These are phyloP conservation scores for Knufia fluminis DNA, from an alignment of 2,329 filamentous ascomycete species.

Conservation along the genomic window DNA sequence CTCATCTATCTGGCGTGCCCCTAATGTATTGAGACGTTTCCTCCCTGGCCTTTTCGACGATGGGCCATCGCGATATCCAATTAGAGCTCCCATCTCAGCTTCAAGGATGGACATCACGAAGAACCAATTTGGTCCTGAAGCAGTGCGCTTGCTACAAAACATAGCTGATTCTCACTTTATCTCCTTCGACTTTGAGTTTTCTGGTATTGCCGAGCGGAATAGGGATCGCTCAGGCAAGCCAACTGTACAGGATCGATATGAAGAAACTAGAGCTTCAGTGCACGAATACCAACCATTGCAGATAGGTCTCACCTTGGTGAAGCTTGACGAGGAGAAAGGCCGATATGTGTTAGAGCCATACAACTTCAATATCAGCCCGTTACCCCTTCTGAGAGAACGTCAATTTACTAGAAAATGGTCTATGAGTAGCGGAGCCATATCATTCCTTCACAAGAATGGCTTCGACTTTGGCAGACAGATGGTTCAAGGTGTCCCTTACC, in stretches of 20 bases:
- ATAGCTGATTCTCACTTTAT: conserved; percentile 54
- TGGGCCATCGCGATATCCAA: background rate
- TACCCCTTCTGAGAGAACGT: conserved; percentile 40
- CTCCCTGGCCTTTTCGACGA: conserved; percentile 1
- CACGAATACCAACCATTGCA: conserved; percentile 57
- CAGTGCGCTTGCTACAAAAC: conserved; percentile 43
- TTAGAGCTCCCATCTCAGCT: background rate
- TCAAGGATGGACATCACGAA: conserved; percentile 21
- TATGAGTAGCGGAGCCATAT: conserved; percentile 48
- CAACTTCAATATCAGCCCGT: conserved; percentile 54
- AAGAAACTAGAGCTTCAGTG: conserved; percentile 51
- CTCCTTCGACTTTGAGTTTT: conserved; percentile 57
- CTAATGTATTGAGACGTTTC: conserved; percentile 5
- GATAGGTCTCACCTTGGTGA: conserved; percentile 57
- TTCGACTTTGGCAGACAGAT: conserved; percentile 53
- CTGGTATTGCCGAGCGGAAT: conserved; percentile 44
- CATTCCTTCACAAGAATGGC: conserved; percentile 50
- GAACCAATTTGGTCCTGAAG: conserved; percentile 16
- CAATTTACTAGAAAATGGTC: conserved; percentile 54
- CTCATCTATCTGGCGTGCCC: background rate
- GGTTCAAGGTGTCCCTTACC: conserved; percentile 49
- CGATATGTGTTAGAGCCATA: conserved; percentile 53
- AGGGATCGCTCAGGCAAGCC: conserved; percentile 29
- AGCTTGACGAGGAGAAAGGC: conserved; percentile 44
- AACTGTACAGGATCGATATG: conserved; percentile 52